Percentiles rank a stretch among this genome's conserved stretches.
phyloP scores from a whole-genome alignment of 345 rosid genomes.

The Rhizophora apiculata region DNA sequence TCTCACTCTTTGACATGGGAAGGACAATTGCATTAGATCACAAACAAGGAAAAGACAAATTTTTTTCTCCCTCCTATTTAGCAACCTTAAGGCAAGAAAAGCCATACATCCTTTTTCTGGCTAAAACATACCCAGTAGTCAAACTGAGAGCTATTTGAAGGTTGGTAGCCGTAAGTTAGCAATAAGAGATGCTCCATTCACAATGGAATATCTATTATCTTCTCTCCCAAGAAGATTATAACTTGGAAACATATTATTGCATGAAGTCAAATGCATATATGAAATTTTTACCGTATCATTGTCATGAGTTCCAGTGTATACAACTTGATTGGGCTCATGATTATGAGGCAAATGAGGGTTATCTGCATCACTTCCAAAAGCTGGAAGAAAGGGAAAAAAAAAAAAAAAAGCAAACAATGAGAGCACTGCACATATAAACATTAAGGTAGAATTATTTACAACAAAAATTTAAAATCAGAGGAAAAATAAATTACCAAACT shows the following conservation, averaged over 20 bases:
- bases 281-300: conserved; percentile 69
- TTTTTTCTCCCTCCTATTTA: not conserved
- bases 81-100: not conserved
- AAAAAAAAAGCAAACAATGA: not conserved
- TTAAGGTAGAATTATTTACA: not conserved
- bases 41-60: not conserved
- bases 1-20: not conserved
- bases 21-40: not conserved
- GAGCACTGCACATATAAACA: conserved; percentile 3
- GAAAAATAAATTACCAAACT: conserved; percentile 58
- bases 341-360: conserved; percentile 97
- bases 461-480: not conserved
- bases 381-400: conserved; percentile 34
- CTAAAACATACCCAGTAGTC: no score
- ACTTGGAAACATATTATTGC: not conserved
- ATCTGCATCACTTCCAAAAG: conserved; percentile 72
- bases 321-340: conserved; percentile 86
- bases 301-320: conserved; percentile 97
- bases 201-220: not conserved
- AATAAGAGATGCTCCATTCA: conserved; percentile 4
- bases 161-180: not conserved
- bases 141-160: not conserved
- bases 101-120: not conserved
- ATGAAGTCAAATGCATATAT: not conserved
- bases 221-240: not conserved